A percentile compares a stretch with the other conserved stretches of the same genome.
Conservation (phyloP, 306 rosid species). For the Fragaria nilgerrensis region DNA sequence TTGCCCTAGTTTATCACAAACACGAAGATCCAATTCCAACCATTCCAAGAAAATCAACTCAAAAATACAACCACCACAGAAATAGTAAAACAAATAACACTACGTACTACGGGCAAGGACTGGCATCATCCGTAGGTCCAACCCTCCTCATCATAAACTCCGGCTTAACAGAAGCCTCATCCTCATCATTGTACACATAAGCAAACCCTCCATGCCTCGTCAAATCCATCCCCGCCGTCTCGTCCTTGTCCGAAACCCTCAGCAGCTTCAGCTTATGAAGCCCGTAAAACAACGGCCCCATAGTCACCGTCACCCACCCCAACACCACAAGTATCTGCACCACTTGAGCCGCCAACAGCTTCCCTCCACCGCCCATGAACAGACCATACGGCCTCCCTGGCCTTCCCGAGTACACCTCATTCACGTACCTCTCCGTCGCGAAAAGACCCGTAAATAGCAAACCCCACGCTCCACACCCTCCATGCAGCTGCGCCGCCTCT, state of each 20-base stretch:
- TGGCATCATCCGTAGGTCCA: conserved; percentile 20
- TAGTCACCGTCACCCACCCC: conserved; percentile 74
- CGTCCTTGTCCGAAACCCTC: conserved; percentile 58
- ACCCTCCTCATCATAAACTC: conserved; percentile 31
- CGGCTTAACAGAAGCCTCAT: conserved; percentile 17
- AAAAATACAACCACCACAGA: neutral
- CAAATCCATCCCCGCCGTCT: conserved; percentile 70
- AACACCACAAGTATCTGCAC: conserved; percentile 47
- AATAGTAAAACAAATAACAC: neutral
- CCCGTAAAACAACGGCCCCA: conserved; percentile 64
- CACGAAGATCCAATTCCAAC: neutral
- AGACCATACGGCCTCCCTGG: conserved; percentile 49
- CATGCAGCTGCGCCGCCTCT: conserved; percentile 83
- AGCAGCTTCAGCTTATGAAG: conserved; percentile 47
- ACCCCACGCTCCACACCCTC: conserved; percentile 88
- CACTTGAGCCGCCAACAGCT: conserved; percentile 58
- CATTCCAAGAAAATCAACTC: neutral
- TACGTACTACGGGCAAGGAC: neutral
- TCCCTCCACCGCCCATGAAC: conserved; percentile 72
- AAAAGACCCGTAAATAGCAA: conserved; percentile 65
- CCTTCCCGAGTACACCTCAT: conserved; percentile 38
- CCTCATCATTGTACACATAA: conserved; percentile 50
- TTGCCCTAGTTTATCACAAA: neutral
- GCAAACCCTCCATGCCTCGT: conserved; percentile 86
- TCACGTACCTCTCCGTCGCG: conserved; percentile 48